A percentile compares a stretch with the other conserved stretches of the same genome.
phyloP scores from a whole-genome alignment of 2,329 filamentous ascomycete species.

The Xylariaceae sp. region DNA sequence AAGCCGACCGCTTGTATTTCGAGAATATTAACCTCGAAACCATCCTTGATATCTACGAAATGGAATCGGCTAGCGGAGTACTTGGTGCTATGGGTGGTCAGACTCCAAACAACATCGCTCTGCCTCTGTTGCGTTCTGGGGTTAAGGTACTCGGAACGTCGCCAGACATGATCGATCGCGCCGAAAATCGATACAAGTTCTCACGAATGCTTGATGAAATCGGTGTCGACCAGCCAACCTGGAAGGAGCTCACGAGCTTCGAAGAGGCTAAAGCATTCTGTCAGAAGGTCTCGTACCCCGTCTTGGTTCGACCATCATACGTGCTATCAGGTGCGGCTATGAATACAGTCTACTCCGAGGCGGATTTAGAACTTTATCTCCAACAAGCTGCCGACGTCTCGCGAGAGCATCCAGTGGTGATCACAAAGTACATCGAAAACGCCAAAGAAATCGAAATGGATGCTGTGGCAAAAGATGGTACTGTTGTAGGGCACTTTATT shows the following conservation, averaged over 20 bases:
- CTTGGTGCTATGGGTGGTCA: slow-evolving; percentile 96
- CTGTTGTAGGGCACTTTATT: slow-evolving; percentile 90
- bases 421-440: slow-evolving; percentile 99
- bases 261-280: slow-evolving; percentile 87
- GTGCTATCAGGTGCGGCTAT: slow-evolving; percentile 96
- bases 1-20: slow-evolving; percentile 92
- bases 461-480: slow-evolving; percentile 85
- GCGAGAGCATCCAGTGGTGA: slow-evolving; percentile 91
- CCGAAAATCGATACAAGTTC: slow-evolving; percentile 98
- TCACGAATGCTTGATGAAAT: slow-evolving; percentile 96
- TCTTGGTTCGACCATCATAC: slow-evolving; percentile 92
- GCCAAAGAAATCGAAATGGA: slow-evolving; percentile 99
- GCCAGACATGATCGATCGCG: slow-evolving; percentile 97
- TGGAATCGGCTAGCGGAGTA: slow-evolving; percentile 78
- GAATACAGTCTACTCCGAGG: slow-evolving; percentile 98
- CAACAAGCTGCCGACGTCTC: slow-evolving; percentile 91
- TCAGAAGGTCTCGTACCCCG: slow-evolving; percentile 82
- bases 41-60: slow-evolving; percentile 86
- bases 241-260: slow-evolving; percentile 96
- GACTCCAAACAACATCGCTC: slow-evolving; percentile 94
- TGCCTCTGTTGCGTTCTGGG: slow-evolving; percentile 81
- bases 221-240: slow-evolving; percentile 90
- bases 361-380: slow-evolving; percentile 83
- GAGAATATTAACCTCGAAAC: slow-evolving; percentile 92
- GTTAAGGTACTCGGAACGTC: slow-evolving; percentile 93